Base-by-base conservation (phyloP, 495 filamentous ascomycete species). In the Penicillium samsonianum region DNA sequence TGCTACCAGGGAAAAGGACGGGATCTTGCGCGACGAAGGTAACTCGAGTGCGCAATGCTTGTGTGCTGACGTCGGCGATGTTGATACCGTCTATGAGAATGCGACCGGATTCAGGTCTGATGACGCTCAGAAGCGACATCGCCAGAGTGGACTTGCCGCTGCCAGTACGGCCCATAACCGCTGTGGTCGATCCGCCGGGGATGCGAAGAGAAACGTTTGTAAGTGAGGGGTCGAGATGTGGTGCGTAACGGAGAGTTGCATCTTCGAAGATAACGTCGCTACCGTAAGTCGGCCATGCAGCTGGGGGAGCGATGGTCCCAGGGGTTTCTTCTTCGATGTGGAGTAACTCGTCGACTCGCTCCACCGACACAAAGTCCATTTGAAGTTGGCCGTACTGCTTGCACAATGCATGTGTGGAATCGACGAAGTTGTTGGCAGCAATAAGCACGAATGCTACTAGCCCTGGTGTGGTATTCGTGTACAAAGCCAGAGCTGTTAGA, bases 361-460 rank as follows among this genome's bases (percentile, higher is more conserved):
- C 90, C 2, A 95, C 90, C 0, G 88, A 91, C 14, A 93, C 90
- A 59, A 93, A 93, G 61, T 92, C 86, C 89, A 95, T 92, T 73
- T 93, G 89, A 25, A 95, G 79, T 62, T 88, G 81, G 28, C 90
- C 90, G 59, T 94, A 95, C 49, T 82, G 79, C 38, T 79, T 82
- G 72, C 90, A 95, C 0, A 95, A 75, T 3, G 62, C 63, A 64
- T 94, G 90, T 1, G 90, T 93, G 12, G 86, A 78, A 11, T 72
- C 68, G 37, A 95, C 89, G 51, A 78, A 74, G 52, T 66, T 72
- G 50, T 70, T 73, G 0, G 73, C 73, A 4, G 75, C 71, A 42
- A 78, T 71, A 10, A 78, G 65, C 1, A 91, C 85, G 65, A 95
- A 95, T 10, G 89, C 90, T 2, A 88, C 86, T 19, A 90, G 70